These are phyloP conservation scores for Breviolum minutum DNA, from an alignment of 73 alveolate species.

Conservation along the genomic window DNA sequence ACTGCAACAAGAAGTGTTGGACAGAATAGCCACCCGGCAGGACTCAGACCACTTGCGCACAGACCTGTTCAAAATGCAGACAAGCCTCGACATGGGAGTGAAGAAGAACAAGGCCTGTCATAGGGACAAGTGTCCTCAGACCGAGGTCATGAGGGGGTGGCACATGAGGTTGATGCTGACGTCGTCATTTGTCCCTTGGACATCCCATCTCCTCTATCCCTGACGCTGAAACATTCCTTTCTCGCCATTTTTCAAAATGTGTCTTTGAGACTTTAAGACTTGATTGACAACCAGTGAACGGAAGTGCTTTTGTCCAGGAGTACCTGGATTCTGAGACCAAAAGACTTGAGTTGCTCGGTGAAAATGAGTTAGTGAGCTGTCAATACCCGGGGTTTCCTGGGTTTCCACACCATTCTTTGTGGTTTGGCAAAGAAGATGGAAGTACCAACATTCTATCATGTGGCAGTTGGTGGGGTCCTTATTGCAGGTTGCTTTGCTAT, in stretches of 20 bases:
- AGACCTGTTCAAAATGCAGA: slow-evolving; percentile 94
- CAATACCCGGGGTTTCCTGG: too few relatives aligned
- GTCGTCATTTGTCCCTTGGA: too few relatives aligned
- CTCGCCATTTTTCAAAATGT: neutral
- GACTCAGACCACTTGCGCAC: slow-evolving; percentile 91
- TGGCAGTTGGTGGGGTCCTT: neutral
- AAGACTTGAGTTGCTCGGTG: slow-evolving; percentile 52
- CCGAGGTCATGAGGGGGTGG: too few relatives aligned
- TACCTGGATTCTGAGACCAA: slow-evolving; percentile 80
- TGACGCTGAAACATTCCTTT: neutral
- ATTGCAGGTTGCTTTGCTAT: neutral
- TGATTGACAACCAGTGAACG: too few relatives aligned
- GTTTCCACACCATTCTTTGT: too few relatives aligned
- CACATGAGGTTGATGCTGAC: too few relatives aligned
- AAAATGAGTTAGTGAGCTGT: too few relatives aligned
- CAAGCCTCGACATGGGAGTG: slow-evolving; percentile 85
- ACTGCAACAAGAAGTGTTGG: neutral
- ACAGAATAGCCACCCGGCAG: neutral
- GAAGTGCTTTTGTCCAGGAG: neutral
- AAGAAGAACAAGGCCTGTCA: slow-evolving; percentile 67
- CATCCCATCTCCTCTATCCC: too few relatives aligned
- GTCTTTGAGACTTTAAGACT: too few relatives aligned
- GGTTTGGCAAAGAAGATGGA: neutral
- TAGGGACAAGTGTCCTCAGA: neutral
- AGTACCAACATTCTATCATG: neutral